phyloP scores from a whole-genome alignment of 2,329 filamentous ascomycete genomes.

The Colletotrichum gigasporum region DNA sequence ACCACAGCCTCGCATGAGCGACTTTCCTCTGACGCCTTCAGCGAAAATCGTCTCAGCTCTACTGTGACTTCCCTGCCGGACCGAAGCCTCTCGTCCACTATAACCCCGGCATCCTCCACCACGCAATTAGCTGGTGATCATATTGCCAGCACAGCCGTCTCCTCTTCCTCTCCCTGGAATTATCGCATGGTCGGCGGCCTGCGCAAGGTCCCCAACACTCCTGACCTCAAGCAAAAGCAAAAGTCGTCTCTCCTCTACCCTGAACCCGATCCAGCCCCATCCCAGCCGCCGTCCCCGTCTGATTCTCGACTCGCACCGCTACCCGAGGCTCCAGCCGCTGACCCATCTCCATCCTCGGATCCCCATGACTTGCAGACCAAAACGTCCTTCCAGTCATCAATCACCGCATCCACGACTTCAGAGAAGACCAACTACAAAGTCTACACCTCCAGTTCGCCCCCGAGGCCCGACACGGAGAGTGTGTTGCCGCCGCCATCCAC shows the following conservation, averaged over 20 bases:
- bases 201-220: constrained; percentile 59
- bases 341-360: constrained; percentile 2
- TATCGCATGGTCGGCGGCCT: constrained; percentile 64
- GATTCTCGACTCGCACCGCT: constrained; percentile 43
- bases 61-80: constrained; percentile 59
- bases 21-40: constrained; percentile 57
- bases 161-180: constrained; percentile 56
- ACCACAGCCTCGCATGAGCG: constrained; percentile 60
- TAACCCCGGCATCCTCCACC: constrained; percentile 44
- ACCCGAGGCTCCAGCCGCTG: constrained; percentile 36
- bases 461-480: constrained; percentile 50
- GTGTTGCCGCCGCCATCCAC: constrained; percentile 48
- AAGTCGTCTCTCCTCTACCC: constrained; percentile 29
- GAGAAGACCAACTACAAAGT: constrained; percentile 67
- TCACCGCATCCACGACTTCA: constrained; percentile 54
- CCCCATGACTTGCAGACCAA: constrained; percentile 34
- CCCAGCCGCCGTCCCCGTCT: constrained; percentile 32
- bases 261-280: constrained; percentile 15
- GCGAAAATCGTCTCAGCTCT: constrained; percentile 58
- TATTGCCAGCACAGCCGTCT: constrained; percentile 31
- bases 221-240: constrained; percentile 54
- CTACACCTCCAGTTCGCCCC: constrained; percentile 57
- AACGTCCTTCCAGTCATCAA: constrained; percentile 39
- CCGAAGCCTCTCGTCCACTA: constrained; percentile 48
- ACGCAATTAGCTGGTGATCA: constrained; percentile 46